Evolutionary conservation across 129 eudicot species (phyloP).

Genomic region (Heracleum sosnowskyi): DNA sequence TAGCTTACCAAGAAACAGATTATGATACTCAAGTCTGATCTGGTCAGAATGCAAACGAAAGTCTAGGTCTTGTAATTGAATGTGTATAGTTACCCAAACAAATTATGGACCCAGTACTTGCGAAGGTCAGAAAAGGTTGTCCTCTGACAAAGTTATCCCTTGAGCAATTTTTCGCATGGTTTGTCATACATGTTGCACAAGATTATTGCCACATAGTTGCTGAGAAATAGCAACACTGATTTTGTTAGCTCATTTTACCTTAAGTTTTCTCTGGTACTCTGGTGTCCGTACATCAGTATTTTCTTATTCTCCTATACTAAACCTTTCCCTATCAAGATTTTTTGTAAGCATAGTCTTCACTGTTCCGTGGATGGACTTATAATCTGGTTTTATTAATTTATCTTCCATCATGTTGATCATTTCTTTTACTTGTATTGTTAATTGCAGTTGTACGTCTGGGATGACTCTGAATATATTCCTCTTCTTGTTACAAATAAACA

Average conservation of each 20-base stretch:
- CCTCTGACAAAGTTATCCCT: background rate
- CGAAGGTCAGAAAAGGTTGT: background rate
- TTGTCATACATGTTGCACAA: background rate
- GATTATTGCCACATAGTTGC: background rate
- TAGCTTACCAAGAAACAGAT: background rate
- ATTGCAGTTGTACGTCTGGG: slow-evolving; percentile 82
- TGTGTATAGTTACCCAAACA: background rate
- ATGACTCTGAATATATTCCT: slow-evolving; percentile 51
- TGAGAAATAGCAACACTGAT: background rate
- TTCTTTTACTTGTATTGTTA: background rate
- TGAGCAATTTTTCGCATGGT: background rate
- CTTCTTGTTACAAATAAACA: slow-evolving; percentile 63
- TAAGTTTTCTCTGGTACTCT: background rate
- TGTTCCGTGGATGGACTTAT: background rate
- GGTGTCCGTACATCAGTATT: background rate
- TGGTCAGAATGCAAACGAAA: background rate
- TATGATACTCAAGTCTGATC: background rate
- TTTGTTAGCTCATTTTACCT: background rate
- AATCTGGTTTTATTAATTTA: background rate
- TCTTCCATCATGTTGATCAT: background rate
- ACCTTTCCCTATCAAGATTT: background rate
- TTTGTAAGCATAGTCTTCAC: background rate
- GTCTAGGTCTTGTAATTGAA: background rate
- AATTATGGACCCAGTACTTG: background rate
- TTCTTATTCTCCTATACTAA: background rate